These are phyloP conservation scores for Podospora pseudocomata DNA, from an alignment of 495 filamentous ascomycete genomes.

Conservation along the genomic window DNA sequence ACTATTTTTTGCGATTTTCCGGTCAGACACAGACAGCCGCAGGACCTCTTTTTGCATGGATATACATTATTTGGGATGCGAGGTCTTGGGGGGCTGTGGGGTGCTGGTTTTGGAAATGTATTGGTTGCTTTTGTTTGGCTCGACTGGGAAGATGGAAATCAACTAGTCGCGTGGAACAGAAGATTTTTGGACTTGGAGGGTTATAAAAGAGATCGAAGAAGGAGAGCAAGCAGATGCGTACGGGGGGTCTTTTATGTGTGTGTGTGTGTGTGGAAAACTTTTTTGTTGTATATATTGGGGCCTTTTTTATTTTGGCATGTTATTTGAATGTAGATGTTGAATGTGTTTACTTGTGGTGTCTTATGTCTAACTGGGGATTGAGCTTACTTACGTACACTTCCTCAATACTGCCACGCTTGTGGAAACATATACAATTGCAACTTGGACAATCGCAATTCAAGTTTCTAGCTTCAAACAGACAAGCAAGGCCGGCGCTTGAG, in stretches of 20 bases:
- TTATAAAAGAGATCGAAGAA: not conserved
- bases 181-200: not conserved
- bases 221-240: not conserved
- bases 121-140: not conserved
- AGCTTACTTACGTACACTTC: too few species aligned
- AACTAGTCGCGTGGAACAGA: not conserved
- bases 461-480: too few species aligned
- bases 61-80: not conserved
- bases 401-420: too few species aligned
- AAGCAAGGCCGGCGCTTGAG: too few species aligned
- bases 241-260: not conserved
- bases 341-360: not conserved
- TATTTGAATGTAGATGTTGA: not conserved
- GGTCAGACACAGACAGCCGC: not conserved
- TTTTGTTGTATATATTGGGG: not conserved
- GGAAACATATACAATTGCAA: too few species aligned
- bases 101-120: not conserved
- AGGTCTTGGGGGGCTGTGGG: not conserved
- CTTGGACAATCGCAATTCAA: too few species aligned
- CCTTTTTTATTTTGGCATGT: not conserved
- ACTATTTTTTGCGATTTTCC: not conserved
- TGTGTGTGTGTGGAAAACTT: not conserved
- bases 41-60: not conserved
- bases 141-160: not conserved
- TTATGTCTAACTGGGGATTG: too few species aligned